A percentile compares a stretch with the other conserved stretches of the same genome.
phyloP scores from a whole-genome alignment of 1,284 basidiomycete genomes.

The Kalmanozyma brasiliensis region DNA sequence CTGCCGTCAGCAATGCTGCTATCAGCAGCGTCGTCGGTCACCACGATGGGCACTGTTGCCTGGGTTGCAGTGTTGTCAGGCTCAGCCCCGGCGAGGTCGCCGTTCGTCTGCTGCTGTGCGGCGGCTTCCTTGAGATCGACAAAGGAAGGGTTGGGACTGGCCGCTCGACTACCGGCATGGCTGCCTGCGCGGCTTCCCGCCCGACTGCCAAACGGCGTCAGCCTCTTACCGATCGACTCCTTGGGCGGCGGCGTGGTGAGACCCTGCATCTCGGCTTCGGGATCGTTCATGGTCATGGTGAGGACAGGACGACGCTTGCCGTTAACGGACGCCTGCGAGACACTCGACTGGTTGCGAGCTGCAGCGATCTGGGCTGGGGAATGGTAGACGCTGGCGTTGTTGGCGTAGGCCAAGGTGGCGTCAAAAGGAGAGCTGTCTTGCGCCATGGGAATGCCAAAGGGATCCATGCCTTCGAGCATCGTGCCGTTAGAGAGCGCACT shows the following conservation, averaged over 20 bases:
- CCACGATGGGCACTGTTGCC: neutral
- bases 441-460: slow-evolving; percentile 50
- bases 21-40: neutral
- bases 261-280: slow-evolving; percentile 52
- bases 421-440: slow-evolving; percentile 48
- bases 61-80: neutral
- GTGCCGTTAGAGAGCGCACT: neutral
- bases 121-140: slow-evolving; percentile 30
- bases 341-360: slow-evolving; percentile 21
- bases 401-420: slow-evolving; percentile 46
- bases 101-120: slow-evolving; percentile 9
- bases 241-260: slow-evolving; percentile 53
- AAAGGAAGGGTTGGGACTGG: slow-evolving; percentile 43
- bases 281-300: slow-evolving; percentile 61
- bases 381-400: slow-evolving; percentile 48
- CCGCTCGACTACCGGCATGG: slow-evolving; percentile 37
- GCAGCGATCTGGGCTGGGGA: slow-evolving; percentile 36
- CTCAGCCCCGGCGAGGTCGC: too few relatives aligned
- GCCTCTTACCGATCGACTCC: slow-evolving; percentile 15
- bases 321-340: slow-evolving; percentile 11
- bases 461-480: slow-evolving; percentile 33
- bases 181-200: slow-evolving; percentile 47
- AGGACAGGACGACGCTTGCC: slow-evolving; percentile 42
- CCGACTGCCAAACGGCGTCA: slow-evolving; percentile 54
- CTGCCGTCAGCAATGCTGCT: neutral